A percentile compares a stretch with the other conserved stretches of the same genome.
phyloP scores from a whole-genome alignment of 1,284 basidiomycete species.

The Neotropicomus parvogracilis region DNA sequence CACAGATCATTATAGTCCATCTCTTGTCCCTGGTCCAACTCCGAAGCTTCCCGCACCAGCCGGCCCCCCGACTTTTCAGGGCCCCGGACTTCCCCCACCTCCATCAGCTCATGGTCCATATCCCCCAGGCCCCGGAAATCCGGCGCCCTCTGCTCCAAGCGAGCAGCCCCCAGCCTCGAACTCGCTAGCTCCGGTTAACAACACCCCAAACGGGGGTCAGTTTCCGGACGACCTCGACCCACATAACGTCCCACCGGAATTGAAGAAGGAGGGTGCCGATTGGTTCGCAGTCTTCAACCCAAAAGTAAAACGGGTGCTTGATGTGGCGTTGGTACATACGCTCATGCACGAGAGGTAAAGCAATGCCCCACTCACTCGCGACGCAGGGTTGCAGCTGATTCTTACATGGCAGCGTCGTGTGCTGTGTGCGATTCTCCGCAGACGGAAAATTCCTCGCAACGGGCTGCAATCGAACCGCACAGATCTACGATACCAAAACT shows the following conservation, averaged over 20 bases:
- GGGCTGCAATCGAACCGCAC: slow-evolving; percentile 73
- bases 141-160: slow-evolving; percentile 26
- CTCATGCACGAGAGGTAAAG: slow-evolving; percentile 88
- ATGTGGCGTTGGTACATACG: slow-evolving; percentile 89
- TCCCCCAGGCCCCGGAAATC: slow-evolving; percentile 35
- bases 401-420: slow-evolving; percentile 56
- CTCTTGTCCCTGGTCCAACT: slow-evolving; percentile 34
- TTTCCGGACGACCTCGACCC: slow-evolving; percentile 50
- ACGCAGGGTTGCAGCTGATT: slow-evolving; percentile 7
- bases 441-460: slow-evolving; percentile 78
- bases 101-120: slow-evolving; percentile 35
- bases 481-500: slow-evolving; percentile 74
- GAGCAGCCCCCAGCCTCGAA: slow-evolving; percentile 27
- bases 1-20: slow-evolving; percentile 35
- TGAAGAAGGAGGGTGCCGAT: slow-evolving; percentile 82
- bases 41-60: slow-evolving; percentile 33
- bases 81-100: slow-evolving; percentile 37
- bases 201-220: slow-evolving; percentile 29
- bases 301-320: slow-evolving; percentile 75
- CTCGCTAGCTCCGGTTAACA: slow-evolving; percentile 28
- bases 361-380: background rate
- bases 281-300: slow-evolving; percentile 97
- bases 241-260: slow-evolving; percentile 45
- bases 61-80: slow-evolving; percentile 35
- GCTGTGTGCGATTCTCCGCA: slow-evolving; percentile 80